Conservation (phyloP, 768 basidiomycete species). For the Asterophora lycoperdoides region DNA sequence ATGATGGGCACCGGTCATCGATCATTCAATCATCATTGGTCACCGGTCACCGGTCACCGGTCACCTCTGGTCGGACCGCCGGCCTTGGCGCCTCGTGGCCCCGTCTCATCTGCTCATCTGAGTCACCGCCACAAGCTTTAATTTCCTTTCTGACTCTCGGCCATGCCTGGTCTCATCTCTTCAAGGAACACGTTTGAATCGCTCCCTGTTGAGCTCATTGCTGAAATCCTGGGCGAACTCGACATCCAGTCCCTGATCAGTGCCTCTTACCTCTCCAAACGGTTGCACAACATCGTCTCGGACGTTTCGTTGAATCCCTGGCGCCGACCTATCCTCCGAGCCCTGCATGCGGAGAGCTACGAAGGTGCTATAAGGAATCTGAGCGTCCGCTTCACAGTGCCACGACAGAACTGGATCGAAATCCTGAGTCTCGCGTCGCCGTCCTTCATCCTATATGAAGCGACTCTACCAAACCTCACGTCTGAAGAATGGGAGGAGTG, state of each 20-base stretch:
- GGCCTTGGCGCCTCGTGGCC: not conserved
- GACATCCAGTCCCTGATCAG: constrained; percentile 57
- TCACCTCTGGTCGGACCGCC: too few species aligned
- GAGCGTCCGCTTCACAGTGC: constrained; percentile 59
- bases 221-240: constrained; percentile 65
- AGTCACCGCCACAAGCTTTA: not conserved
- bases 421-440: constrained; percentile 62
- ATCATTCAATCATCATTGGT: too few species aligned
- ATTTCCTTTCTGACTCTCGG: not conserved
- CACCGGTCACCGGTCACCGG: too few species aligned
- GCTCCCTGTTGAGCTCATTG: constrained; percentile 76
- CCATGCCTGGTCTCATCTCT: constrained; percentile 18
- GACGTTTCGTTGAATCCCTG: constrained; percentile 71
- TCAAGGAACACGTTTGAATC: constrained; percentile 32
- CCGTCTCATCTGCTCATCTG: not conserved
- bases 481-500: constrained; percentile 72
- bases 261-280: constrained; percentile 57
- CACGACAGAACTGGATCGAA: constrained; percentile 77
- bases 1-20: too few species aligned
- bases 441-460: constrained; percentile 60
- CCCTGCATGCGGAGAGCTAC: constrained; percentile 43
- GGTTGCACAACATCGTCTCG: constrained; percentile 53
- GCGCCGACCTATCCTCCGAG: constrained; percentile 64
- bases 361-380: constrained; percentile 53
- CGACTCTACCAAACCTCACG: constrained; percentile 64